phyloP scores from a whole-genome alignment of 2,329 filamentous ascomycete genomes.

The Aotearoamyces nothofagi region DNA sequence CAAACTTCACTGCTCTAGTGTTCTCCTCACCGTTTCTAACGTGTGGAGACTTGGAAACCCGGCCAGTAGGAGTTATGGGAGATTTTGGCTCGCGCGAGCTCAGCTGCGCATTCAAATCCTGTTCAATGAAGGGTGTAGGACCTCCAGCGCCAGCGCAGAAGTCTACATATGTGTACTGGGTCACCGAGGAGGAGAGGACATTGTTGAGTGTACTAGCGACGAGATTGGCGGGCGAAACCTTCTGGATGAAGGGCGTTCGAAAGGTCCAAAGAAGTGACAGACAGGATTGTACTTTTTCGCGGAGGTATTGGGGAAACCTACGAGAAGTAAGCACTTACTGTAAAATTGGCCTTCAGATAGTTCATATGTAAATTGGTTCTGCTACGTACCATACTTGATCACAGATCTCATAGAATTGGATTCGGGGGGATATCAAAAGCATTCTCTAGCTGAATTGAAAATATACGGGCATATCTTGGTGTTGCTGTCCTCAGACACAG shows the following conservation, averaged over 20 bases:
- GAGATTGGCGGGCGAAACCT: conserved; percentile 39
- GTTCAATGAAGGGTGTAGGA: conserved; percentile 50
- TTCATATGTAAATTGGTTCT: too few relatives aligned
- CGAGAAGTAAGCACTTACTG: neutral
- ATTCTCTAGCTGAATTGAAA: conserved; percentile 22
- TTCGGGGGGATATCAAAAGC: conserved; percentile 36
- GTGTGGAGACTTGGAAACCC: conserved; percentile 11
- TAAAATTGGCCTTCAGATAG: neutral
- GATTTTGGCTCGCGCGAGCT: conserved; percentile 9
- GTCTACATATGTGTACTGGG: conserved; percentile 51
- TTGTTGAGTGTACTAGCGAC: conserved; percentile 40
- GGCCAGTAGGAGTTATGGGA: conserved; percentile 15
- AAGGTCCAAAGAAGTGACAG: conserved; percentile 49
- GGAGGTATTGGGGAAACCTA: conserved; percentile 53
- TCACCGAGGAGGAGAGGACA: conserved; percentile 30
- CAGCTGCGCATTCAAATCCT: conserved; percentile 34
- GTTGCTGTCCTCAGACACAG: too few relatives aligned
- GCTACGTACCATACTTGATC: conserved; percentile 45
- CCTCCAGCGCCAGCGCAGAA: conserved; percentile 65
- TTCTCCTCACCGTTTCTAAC: conserved; percentile 5
- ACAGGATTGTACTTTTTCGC: conserved; percentile 47
- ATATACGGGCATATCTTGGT: too few relatives aligned
- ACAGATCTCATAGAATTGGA: conserved; percentile 53
- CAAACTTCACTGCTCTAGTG: conserved; percentile 31
- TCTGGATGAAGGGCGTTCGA: conserved; percentile 40